phyloP scores from a whole-genome alignment of 2,329 filamentous ascomycete genomes.

The Pseudomassariella vexata region DNA sequence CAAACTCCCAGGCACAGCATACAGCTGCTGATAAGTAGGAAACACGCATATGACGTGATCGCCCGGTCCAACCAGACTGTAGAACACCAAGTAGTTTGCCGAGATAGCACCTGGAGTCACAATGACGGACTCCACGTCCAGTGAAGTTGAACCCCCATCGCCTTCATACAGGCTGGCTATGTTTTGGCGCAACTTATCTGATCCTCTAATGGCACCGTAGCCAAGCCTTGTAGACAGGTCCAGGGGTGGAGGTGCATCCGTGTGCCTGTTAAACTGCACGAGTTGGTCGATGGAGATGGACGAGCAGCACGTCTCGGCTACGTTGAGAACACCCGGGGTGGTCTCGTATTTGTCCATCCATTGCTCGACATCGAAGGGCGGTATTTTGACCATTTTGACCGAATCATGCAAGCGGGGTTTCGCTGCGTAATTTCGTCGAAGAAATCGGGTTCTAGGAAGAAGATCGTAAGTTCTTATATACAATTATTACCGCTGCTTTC shows the following conservation, averaged over 20 bases:
- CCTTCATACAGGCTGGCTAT: conserved; percentile 61
- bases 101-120: conserved; percentile 76
- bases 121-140: conserved; percentile 55
- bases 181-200: conserved; percentile 54
- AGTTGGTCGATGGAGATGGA: conserved; percentile 70
- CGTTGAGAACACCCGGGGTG: conserved; percentile 56
- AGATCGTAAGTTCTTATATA: too few species aligned
- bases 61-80: conserved; percentile 63
- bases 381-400: conserved; percentile 50
- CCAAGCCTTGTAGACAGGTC: conserved; percentile 55
- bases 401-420: too few species aligned
- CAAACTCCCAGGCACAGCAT: conserved; percentile 65
- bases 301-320: conserved; percentile 74
- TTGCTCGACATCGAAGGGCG: conserved; percentile 65
- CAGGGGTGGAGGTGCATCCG: conserved; percentile 34
- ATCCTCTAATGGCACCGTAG: conserved; percentile 70
- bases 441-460: too few species aligned
- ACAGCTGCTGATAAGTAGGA: conserved; percentile 82
- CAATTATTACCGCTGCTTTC: too few species aligned
- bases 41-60: conserved; percentile 86
- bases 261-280: conserved; percentile 50
- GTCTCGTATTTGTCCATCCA: conserved; percentile 60
- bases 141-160: conserved; percentile 34
- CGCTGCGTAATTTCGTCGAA: too few species aligned
- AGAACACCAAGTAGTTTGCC: conserved; percentile 78